Evolutionary conservation across 805 yeast genomes (phyloP).

Genomic region (Scheffersomyces stipitis): DNA sequence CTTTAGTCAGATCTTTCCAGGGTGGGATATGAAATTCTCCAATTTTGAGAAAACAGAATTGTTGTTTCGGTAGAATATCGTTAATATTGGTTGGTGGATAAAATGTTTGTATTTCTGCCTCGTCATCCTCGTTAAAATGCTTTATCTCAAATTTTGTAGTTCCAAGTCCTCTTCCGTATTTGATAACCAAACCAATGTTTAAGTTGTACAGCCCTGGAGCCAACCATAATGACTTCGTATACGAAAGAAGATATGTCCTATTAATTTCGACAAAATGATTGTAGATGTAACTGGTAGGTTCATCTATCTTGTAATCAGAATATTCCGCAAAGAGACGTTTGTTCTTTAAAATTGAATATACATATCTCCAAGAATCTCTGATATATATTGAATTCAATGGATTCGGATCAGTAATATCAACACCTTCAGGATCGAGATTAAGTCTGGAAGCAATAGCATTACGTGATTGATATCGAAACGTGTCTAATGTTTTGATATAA

Average conservation of each 20-base stretch:
- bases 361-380: slow-evolving; percentile 56
- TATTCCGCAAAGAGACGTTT: slow-evolving; percentile 53
- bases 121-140: slow-evolving; percentile 25
- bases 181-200: slow-evolving; percentile 52
- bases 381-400: slow-evolving; percentile 31
- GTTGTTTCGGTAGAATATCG: slow-evolving; percentile 55
- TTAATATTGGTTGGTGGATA: slow-evolving; percentile 59
- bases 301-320: slow-evolving; percentile 44
- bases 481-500: slow-evolving; percentile 40
- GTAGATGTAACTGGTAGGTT: slow-evolving; percentile 44
- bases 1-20: background rate
- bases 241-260: slow-evolving; percentile 49
- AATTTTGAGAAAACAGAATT: slow-evolving; percentile 49
- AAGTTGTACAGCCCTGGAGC: slow-evolving; percentile 52
- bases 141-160: slow-evolving; percentile 54
- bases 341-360: slow-evolving; percentile 51
- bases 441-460: slow-evolving; percentile 25
- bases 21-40: slow-evolving; percentile 46
- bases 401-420: slow-evolving; percentile 1
- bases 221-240: slow-evolving; percentile 44
- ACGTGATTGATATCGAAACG: slow-evolving; percentile 28
- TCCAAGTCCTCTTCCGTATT: slow-evolving; percentile 56
- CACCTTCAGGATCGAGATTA: slow-evolving; percentile 23
- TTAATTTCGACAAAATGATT: slow-evolving; percentile 49
- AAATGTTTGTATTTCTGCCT: slow-evolving; percentile 35